Percentiles rank a stretch among this genome's conserved stretches.
phyloP scores from a whole-genome alignment of 345 rosid genomes.

The Sonneratia caseolaris region DNA sequence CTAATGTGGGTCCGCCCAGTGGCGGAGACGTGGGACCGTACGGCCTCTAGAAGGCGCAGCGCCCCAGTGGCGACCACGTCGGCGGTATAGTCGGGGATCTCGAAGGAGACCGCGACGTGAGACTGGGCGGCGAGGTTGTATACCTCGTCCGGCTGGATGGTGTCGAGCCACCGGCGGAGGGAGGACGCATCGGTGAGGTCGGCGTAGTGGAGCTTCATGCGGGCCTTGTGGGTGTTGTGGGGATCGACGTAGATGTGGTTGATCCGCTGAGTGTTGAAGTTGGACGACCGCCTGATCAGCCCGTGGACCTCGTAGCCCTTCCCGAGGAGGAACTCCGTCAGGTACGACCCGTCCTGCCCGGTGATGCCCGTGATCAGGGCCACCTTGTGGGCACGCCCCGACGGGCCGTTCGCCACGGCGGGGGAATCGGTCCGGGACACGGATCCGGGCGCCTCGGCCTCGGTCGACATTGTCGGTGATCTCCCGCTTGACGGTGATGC shows the following conservation, averaged over 20 bases:
- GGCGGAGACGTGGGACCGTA: conserved; percentile 74
- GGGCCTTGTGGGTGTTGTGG: conserved; percentile 75
- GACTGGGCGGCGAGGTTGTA: conserved; percentile 95
- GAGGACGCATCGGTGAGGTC: conserved; percentile 61
- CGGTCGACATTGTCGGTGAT: conserved; percentile 6
- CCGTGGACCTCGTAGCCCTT: conserved; percentile 88
- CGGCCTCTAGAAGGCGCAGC: conserved; percentile 87
- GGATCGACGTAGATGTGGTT: conserved; percentile 97
- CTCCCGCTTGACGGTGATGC: neutral
- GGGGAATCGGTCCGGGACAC: conserved; percentile 29
- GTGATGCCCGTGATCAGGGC: conserved; percentile 92
- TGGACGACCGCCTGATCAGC: conserved; percentile 88
- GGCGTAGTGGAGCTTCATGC: conserved; percentile 34
- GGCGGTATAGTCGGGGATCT: conserved; percentile 93
- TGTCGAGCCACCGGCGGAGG: conserved; percentile 93
- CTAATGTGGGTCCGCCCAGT: conserved; percentile 52
- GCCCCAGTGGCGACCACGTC: conserved; percentile 94
- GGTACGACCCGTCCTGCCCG: conserved; percentile 94
- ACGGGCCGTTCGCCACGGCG: conserved; percentile 21
- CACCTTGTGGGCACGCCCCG: conserved; percentile 22
- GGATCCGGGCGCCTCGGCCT: conserved; percentile 12
- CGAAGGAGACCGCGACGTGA: conserved; percentile 91
- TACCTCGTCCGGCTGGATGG: conserved; percentile 76
- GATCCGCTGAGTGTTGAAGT: conserved; percentile 91
- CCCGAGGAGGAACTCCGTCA: conserved; percentile 70